Conservation (phyloP, 192 early-diverging fungal genomes). For the Podila horticola region DNA sequence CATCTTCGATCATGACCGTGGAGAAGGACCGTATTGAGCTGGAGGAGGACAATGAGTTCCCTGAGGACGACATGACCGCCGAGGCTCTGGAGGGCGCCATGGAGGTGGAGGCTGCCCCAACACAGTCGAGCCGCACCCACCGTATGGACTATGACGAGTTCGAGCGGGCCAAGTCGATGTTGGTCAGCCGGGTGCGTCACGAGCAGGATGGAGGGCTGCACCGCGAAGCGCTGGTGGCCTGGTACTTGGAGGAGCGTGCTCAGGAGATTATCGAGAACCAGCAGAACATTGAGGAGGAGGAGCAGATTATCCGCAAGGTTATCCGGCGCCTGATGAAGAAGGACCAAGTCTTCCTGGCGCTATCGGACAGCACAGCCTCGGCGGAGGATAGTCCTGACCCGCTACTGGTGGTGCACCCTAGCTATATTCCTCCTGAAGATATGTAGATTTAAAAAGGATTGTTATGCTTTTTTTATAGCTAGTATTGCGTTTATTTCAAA, state of each 20-base stretch:
- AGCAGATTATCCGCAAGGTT: conserved; percentile 43
- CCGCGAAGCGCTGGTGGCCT: conserved; percentile 31
- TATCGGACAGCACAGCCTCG: conserved; percentile 22
- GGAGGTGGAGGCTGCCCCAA: conserved; percentile 22
- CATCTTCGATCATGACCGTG: conserved; percentile 90
- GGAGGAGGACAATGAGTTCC: conserved; percentile 57
- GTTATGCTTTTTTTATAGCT: not conserved
- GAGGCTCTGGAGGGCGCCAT: conserved; percentile 29
- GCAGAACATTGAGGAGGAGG: conserved; percentile 26
- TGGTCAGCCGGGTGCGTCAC: conserved; percentile 45
- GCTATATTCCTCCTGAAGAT: conserved; percentile 46
- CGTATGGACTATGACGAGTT: conserved; percentile 52
- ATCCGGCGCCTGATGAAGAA: conserved; percentile 47
- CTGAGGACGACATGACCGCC: conserved; percentile 30
- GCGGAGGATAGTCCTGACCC: conserved; percentile 36
- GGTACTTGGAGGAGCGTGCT: conserved; percentile 28
- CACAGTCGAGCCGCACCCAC: conserved; percentile 21
- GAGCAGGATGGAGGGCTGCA: conserved; percentile 34
- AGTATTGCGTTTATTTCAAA: not conserved
- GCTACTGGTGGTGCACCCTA: conserved; percentile 46
- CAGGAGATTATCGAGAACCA: conserved; percentile 41
- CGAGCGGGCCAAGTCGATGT: conserved; percentile 39
- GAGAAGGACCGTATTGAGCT: conserved; percentile 82
- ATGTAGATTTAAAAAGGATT: conserved; percentile 14
- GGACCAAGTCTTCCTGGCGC: conserved; percentile 47